Base-by-base conservation (phyloP, 495 filamentous ascomycete genomes). In the Aspergillus sclerotiicarbonarius region DNA sequence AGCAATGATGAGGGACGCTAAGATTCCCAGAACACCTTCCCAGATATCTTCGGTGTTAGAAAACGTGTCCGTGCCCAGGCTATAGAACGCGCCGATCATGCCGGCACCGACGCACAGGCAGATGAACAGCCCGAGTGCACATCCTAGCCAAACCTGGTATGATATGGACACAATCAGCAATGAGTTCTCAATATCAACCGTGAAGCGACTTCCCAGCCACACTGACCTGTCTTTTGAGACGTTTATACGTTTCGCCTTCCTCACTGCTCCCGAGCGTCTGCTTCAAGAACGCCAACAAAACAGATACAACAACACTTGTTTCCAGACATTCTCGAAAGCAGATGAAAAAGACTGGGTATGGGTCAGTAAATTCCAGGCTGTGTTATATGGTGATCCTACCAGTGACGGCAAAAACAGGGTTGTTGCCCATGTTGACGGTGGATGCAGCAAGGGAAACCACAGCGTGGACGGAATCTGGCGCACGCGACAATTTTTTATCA, bases 321-420 rank as follows among this genome's bases (percentile, higher is more conserved):
- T 96, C 91, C 20, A 96, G 73, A 33, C 85, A 86, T 77, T 96
- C 91, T 66, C 91, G 87, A 64, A 94, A 92, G 64, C 85, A 83
- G 67, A 96, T 87, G 74, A 96, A 92, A 73, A 94, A 96, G 48
- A 94, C 79, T 79, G 37, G 9, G 0, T 4, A 41, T 4, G 5
- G 6, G 37, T 41, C 10, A 41, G 37, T 41, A 13, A 41, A 1
- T n/a, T 37, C 33, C 33, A 2, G n/a, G 25, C 25, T 5, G 25
- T 5, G 5, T 25, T 25, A 25, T 25, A 12, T 41, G 37, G n/a
- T n/a, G 37, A n/a, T 25, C 37, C 37, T 41, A 41, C 37, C 37
- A n/a, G 37, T 41, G 37, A 41, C 37, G 12, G 37, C 37, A 41
- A 41, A 41, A n/a, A 41, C 37, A n/a, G 37, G 37, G n/a, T 41